These are phyloP conservation scores for Metarhizium guizhouense DNA, from an alignment of 2,329 filamentous ascomycete genomes.

Conservation along the genomic window DNA sequence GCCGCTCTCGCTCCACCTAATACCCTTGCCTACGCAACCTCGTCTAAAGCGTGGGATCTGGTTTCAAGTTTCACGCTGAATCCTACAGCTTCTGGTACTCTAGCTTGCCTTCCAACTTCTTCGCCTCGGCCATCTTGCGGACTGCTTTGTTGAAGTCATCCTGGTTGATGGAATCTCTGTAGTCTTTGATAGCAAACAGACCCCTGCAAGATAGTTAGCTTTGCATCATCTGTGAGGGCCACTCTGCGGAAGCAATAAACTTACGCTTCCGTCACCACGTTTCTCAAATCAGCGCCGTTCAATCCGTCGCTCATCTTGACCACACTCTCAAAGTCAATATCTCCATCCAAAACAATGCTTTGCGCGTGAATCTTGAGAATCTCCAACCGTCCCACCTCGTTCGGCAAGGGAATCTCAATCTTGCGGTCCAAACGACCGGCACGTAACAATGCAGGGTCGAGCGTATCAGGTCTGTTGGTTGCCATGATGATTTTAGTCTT, in stretches of 20 bases:
- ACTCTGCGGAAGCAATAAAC: conserved; percentile 27
- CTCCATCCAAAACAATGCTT: conserved; percentile 80
- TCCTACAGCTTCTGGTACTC: conserved; percentile 89
- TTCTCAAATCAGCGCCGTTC: conserved; percentile 94
- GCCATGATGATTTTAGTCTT: conserved; percentile 99
- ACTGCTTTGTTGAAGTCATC: conserved; percentile 99
- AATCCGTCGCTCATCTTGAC: conserved; percentile 99
- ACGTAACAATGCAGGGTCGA: conserved; percentile 86
- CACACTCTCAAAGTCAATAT: conserved; percentile 97
- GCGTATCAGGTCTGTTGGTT: conserved; percentile 91
- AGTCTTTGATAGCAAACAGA: conserved; percentile 96
- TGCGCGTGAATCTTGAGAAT: conserved; percentile 96
- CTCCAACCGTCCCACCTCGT: conserved; percentile 91
- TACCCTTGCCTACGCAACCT: background rate
- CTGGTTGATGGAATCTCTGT: conserved; percentile 90
- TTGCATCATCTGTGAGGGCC: background rate
- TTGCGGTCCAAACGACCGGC: conserved; percentile 92
- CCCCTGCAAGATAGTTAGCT: conserved; percentile 45
- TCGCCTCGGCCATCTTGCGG: conserved; percentile 90
- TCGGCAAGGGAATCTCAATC: conserved; percentile 94
- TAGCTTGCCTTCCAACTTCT: conserved; percentile 97
- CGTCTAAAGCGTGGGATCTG: background rate
- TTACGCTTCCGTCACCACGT: conserved; percentile 97
- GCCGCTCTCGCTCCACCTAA: background rate
- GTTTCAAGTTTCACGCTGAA: background rate